Evolutionary conservation across 2,329 filamentous ascomycete species (phyloP).

Genomic region (Sphaerulina populicola): DNA sequence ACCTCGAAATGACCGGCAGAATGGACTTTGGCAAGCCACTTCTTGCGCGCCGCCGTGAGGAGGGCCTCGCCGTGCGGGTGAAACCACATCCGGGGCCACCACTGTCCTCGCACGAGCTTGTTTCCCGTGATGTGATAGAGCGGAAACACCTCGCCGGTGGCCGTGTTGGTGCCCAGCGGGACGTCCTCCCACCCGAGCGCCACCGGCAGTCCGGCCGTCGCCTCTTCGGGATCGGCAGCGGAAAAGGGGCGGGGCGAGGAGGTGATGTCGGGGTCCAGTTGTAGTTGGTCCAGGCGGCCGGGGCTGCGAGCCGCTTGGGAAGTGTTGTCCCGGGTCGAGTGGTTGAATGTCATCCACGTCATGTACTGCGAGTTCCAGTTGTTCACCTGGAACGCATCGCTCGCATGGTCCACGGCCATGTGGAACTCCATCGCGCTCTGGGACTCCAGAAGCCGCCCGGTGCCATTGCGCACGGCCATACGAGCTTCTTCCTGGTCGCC

Average conservation of each 20-base stretch:
- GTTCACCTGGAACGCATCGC: slow-evolving; percentile 15
- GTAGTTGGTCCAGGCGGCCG: slow-evolving; percentile 13
- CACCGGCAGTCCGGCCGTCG: background rate
- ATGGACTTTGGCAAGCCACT: background rate
- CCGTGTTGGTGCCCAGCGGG: slow-evolving; percentile 13
- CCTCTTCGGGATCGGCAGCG: background rate
- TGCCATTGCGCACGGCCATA: slow-evolving; percentile 2
- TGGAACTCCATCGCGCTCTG: slow-evolving; percentile 10
- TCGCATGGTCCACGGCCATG: slow-evolving; percentile 16
- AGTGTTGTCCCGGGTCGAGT: background rate
- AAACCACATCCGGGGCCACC: slow-evolving; percentile 11
- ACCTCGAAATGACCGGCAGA: too few species aligned
- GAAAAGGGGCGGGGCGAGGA: slow-evolving; percentile 6
- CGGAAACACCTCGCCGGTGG: slow-evolving; percentile 13
- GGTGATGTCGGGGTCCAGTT: slow-evolving; percentile 8
- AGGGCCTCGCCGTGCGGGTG: slow-evolving; percentile 7
- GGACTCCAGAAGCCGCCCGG: background rate
- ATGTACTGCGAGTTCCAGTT: slow-evolving; percentile 13
- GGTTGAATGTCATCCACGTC: slow-evolving; percentile 19
- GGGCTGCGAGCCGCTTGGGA: background rate
- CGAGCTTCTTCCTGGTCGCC: slow-evolving; percentile 16
- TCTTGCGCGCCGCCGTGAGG: background rate
- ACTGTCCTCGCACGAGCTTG: slow-evolving; percentile 4
- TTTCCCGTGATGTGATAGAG: slow-evolving; percentile 13
- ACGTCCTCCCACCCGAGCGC: slow-evolving; percentile 9